phyloP scores from a whole-genome alignment of 371 early-diverging fungal genomes.

The Actinomucor elegans region DNA sequence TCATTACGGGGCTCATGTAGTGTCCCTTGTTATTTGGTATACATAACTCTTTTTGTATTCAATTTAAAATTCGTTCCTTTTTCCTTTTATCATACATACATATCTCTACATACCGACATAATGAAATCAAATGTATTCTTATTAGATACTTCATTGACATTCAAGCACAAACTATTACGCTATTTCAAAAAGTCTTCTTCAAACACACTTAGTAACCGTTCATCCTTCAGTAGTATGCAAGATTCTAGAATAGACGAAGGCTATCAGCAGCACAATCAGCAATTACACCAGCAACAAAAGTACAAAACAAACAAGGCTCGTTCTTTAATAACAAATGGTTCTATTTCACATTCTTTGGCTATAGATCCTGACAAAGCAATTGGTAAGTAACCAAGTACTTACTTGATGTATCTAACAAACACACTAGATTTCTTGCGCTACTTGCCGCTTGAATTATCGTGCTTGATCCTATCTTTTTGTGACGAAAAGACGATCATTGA shows the following conservation, averaged over 20 bases:
- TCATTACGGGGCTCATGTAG: no score
- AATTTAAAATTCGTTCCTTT: not conserved
- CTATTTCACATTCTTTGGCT: not conserved
- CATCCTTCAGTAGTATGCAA: constrained; percentile 2
- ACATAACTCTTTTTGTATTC: not conserved
- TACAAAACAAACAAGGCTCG: not conserved
- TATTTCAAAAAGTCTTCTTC: constrained; percentile 19
- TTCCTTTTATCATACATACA: not conserved
- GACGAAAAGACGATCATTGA: constrained; percentile 4
- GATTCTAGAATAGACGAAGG: constrained; percentile 20
- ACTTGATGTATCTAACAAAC: not conserved
- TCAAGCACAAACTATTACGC: constrained; percentile 3
- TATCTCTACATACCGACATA: not conserved
- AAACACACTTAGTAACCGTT: not conserved
- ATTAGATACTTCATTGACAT: not conserved
- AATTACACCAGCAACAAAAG: not conserved
- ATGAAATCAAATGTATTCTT: not conserved
- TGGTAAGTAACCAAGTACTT: not conserved
- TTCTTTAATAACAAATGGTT: no score
- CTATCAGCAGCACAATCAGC: constrained; percentile 8
- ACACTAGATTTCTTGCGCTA: constrained; percentile 8
- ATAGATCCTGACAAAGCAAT: not conserved
- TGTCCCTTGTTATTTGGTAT: not conserved
- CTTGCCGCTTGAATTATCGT: constrained; percentile 14
- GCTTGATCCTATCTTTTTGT: constrained; percentile 10